Base-by-base conservation (phyloP, 2,329 filamentous ascomycete species). In the Fonsecaea monophora region DNA sequence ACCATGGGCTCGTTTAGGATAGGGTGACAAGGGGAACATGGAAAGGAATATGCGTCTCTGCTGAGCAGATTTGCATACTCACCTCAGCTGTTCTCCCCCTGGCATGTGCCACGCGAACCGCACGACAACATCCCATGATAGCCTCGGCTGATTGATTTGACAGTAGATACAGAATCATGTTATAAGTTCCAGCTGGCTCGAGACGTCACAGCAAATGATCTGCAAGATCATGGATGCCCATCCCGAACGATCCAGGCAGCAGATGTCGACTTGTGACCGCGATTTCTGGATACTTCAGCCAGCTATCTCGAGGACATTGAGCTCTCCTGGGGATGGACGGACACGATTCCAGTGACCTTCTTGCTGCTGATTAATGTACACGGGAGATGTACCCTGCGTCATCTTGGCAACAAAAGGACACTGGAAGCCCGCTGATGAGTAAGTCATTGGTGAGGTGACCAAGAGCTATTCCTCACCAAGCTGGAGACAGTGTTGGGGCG, bases 371-470 rank as follows among this genome's bases (percentile, higher is more conserved):
- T 25, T 50, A 50, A 50, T 50, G 18, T 18, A 30, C 45, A 9
- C 18, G 21, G 18, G 25, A 25, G 18, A 3, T 30, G 45, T 25
- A 4, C 21, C 12, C 18, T 50, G 45, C 30, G 45, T 13, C 6
- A 32, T 32, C 30, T 32, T 32, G 30, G 25, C 45, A 18, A 42
- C 40, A 50, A 50, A 18, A 45, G 40, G 21, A 50, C 8, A 2
- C 4, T 50, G 9, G 45, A 30, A 30, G 45, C 13, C 25, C 21
- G 21, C 25, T 12, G 45, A 50, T 50, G 45, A 50, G 45, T 50
- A 50, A 50, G 45, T 50, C 18, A 5, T 50, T 18, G 25, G 25
- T 50, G 45, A 50, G 25, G 45, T 50, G 45, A 50, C 45, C 45
- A 50, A 13, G 45, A 30, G 25, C 45, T 25, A 50, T 50, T 30